phyloP scores from a whole-genome alignment of 441 rosid species.

The Aleurites moluccanus region DNA sequence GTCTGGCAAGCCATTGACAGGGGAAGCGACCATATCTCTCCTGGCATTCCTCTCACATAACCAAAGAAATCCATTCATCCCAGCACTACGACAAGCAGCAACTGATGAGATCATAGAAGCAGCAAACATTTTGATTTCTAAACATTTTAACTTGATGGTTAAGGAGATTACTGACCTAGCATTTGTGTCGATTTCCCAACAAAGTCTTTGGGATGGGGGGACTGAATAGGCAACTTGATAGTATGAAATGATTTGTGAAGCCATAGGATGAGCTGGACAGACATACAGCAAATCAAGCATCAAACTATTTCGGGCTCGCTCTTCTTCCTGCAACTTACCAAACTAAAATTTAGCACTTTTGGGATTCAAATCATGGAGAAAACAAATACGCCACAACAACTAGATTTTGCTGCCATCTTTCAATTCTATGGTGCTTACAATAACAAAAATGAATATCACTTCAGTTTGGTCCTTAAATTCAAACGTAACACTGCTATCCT shows the following conservation, averaged over 20 bases:
- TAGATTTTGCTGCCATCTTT: slow-evolving; percentile 5
- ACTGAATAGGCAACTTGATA: slow-evolving; percentile 33
- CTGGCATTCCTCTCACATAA: slow-evolving; percentile 59
- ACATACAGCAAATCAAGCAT: slow-evolving; percentile 85
- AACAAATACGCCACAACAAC: neutral
- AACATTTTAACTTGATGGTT: slow-evolving; percentile 4
- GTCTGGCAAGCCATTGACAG: slow-evolving; percentile 65
- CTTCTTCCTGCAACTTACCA: slow-evolving; percentile 60
- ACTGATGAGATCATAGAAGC: slow-evolving; percentile 23
- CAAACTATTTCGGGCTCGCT: slow-evolving; percentile 68
- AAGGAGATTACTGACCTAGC: slow-evolving; percentile 51
- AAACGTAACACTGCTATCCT: neutral
- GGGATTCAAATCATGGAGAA: slow-evolving; percentile 5
- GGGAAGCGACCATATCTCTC: slow-evolving; percentile 47
- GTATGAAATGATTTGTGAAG: slow-evolving; percentile 43
- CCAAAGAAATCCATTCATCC: slow-evolving; percentile 88
- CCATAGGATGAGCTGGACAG: slow-evolving; percentile 63
- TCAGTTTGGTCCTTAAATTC: neutral
- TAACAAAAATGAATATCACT: neutral
- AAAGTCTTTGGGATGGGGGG: slow-evolving; percentile 42
- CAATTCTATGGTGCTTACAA: neutral
- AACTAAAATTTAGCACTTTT: slow-evolving; percentile 20
- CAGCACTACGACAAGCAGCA: slow-evolving; percentile 56
- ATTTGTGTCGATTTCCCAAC: slow-evolving; percentile 48
- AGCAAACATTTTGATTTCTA: slow-evolving; percentile 14